phyloP scores from a whole-genome alignment of 805 yeast genomes.

The Cyberlindnera petersonii region DNA sequence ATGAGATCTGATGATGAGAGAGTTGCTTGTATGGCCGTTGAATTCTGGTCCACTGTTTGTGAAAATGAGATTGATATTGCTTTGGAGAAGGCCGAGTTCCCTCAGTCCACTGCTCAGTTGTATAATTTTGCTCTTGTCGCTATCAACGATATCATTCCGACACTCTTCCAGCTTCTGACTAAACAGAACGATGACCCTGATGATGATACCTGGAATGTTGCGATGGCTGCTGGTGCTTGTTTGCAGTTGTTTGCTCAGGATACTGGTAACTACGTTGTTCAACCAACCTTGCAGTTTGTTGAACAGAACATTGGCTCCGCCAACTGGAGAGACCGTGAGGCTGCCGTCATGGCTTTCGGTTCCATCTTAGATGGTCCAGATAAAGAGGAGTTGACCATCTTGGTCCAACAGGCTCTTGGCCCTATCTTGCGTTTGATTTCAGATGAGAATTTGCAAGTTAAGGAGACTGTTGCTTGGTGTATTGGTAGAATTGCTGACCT shows the following conservation, averaged over 20 bases:
- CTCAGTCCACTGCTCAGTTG: conserved; percentile 46
- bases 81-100: conserved; percentile 59
- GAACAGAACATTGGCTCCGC: conserved; percentile 58
- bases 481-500: conserved; percentile 92
- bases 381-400: conserved; percentile 55
- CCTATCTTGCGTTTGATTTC: conserved; percentile 72
- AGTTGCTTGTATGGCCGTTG: conserved; percentile 97
- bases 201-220: conserved; percentile 95
- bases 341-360: conserved; percentile 99
- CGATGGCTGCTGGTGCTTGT: conserved; percentile 99
- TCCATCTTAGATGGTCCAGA: conserved; percentile 95
- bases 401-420: conserved; percentile 77
- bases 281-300: conserved; percentile 81
- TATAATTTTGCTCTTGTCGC: conserved; percentile 87
- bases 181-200: conserved; percentile 91
- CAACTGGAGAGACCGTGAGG: conserved; percentile 88
- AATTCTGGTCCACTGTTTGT: conserved; percentile 99
- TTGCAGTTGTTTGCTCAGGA: conserved; percentile 89
- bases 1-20: conserved; percentile 81
- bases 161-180: conserved; percentile 71
- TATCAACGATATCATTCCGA: conserved; percentile 80
- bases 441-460: conserved; percentile 78
- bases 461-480: conserved; percentile 98
- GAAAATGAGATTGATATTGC: conserved; percentile 90
- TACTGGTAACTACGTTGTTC: conserved; percentile 81